These are phyloP conservation scores for Ashbya aceris DNA, from an alignment of 1,139 yeast genomes.

Conservation along the genomic window DNA sequence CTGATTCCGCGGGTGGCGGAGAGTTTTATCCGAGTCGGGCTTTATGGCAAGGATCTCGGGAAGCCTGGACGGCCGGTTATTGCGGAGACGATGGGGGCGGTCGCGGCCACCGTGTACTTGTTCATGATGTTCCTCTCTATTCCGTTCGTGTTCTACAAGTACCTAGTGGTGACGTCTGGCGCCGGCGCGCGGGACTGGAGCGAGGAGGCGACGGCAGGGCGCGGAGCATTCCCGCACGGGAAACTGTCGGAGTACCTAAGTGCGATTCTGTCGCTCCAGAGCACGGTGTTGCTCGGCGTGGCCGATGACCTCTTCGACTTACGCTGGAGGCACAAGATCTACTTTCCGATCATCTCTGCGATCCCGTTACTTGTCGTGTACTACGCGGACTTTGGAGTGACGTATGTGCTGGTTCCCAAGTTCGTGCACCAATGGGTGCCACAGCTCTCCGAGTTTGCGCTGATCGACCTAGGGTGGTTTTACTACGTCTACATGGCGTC, in stretches of 20 bases:
- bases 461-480: constrained; percentile 66
- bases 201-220: constrained; percentile 16
- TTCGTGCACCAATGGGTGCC: constrained; percentile 40
- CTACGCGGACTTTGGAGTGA: constrained; percentile 89
- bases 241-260: constrained; percentile 79
- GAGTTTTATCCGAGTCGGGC: constrained; percentile 65
- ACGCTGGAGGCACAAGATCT: constrained; percentile 95
- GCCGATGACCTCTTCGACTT: constrained; percentile 93
- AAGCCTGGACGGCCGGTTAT: constrained; percentile 62
- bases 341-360: constrained; percentile 88
- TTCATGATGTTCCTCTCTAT: constrained; percentile 76
- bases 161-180: constrained; percentile 50
- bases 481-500: constrained; percentile 89
- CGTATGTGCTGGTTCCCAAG: constrained; percentile 78
- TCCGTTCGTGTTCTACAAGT: constrained; percentile 82
- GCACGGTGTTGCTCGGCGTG: constrained; percentile 77
- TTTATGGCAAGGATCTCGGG: constrained; percentile 74
- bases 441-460: constrained; percentile 23
- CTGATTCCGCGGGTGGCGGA: constrained; percentile 62
- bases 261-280: constrained; percentile 73
- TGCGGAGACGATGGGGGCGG: constrained; percentile 89
- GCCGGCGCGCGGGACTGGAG: constrained; percentile 43
- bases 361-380: constrained; percentile 86
- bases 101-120: constrained; percentile 72
- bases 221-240: constrained; percentile 58